Conservation (phyloP, 2,329 filamentous ascomycete species). For the Clarireedia paspali region DNA sequence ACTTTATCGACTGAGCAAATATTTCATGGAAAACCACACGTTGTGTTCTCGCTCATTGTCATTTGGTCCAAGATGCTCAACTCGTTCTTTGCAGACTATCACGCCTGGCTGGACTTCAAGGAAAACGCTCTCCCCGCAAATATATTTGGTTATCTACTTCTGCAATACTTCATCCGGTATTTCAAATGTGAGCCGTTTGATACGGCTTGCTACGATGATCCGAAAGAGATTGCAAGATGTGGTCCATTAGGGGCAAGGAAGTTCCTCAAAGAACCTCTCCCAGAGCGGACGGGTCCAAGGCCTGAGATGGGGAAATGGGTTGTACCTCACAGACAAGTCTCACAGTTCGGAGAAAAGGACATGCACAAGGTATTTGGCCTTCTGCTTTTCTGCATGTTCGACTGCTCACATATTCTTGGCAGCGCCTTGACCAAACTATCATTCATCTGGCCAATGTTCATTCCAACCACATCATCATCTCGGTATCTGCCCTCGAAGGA, state of each 20-base stretch:
- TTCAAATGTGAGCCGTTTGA: slow-evolving; percentile 18
- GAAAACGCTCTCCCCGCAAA: slow-evolving; percentile 21
- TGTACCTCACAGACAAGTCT: slow-evolving; percentile 19
- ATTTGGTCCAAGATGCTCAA: not conserved
- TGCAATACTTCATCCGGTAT: slow-evolving; percentile 16
- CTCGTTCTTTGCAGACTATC: slow-evolving; percentile 15
- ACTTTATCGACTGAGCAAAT: too few species aligned
- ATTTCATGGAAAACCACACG: too few species aligned
- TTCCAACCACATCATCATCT: slow-evolving; percentile 10
- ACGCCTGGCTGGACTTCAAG: slow-evolving; percentile 19
- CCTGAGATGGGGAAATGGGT: slow-evolving; percentile 20
- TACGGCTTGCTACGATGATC: slow-evolving; percentile 15
- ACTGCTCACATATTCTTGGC: not conserved
- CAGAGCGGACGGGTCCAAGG: slow-evolving; percentile 15
- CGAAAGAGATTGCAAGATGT: slow-evolving; percentile 20
- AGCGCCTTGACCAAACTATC: not conserved
- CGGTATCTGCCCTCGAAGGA: slow-evolving; percentile 20
- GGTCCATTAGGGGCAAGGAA: slow-evolving; percentile 11
- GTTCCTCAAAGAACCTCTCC: slow-evolving; percentile 14
- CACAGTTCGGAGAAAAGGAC: slow-evolving; percentile 14
- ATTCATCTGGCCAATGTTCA: slow-evolving; percentile 9
- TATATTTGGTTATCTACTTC: slow-evolving; percentile 17
- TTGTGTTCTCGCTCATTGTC: not conserved
- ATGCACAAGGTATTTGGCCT: slow-evolving; percentile 15
- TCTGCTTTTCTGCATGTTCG: not conserved